phyloP scores from a whole-genome alignment of 192 early-diverging fungal genomes.

The Lobosporangium transversale region DNA sequence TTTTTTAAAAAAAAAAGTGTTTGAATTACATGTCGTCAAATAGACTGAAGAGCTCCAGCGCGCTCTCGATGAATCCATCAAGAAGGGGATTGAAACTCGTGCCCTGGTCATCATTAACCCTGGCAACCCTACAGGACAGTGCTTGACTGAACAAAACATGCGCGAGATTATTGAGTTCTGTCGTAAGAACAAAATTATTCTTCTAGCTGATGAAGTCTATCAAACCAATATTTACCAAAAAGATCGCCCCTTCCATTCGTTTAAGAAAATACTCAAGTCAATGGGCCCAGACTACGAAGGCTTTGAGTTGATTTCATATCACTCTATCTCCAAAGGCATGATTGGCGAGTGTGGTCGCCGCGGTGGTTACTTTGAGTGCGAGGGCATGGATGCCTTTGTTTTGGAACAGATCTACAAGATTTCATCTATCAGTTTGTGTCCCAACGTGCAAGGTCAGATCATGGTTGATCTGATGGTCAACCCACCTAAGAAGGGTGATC shows the following conservation, averaged over 20 bases:
- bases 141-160: conserved; percentile 85
- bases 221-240: conserved; percentile 93
- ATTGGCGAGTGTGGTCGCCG: conserved; percentile 97
- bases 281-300: conserved; percentile 75
- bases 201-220: conserved; percentile 98
- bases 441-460: conserved; percentile 95
- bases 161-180: conserved; percentile 91
- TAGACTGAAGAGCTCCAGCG: conserved; percentile 67
- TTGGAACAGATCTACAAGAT: conserved; percentile 94
- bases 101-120: conserved; percentile 98
- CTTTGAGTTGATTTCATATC: conserved; percentile 94
- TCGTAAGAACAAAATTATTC: conserved; percentile 79
- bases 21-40: too few species aligned
- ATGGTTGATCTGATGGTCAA: conserved; percentile 94
- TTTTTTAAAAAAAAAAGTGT: too few species aligned
- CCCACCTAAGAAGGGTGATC: conserved; percentile 85
- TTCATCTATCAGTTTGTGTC: conserved; percentile 91
- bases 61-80: conserved; percentile 71
- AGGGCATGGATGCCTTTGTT: conserved; percentile 77
- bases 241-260: conserved; percentile 91
- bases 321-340: conserved; percentile 98
- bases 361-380: conserved; percentile 97
- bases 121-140: conserved; percentile 98
- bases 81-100: conserved; percentile 84
- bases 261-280: conserved; percentile 91